Evolutionary conservation across 305 asterid genomes (phyloP), one percentile per base, ranked within the genome.

Genomic region (Fraxinus sp.): DNA sequence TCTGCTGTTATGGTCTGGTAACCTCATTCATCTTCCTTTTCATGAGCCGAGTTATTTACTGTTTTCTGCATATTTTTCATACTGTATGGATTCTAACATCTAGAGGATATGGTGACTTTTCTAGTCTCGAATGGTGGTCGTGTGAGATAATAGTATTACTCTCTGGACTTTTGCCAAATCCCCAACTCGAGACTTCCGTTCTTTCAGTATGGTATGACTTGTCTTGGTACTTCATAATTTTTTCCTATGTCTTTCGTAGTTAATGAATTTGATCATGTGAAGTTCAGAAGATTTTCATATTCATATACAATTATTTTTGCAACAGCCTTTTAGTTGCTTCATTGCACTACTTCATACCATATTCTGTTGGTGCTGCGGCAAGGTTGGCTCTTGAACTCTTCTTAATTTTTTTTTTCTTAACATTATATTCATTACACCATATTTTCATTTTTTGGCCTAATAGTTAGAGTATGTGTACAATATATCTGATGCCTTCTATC

Each of bases 1-100:
- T 91, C 94, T 1, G 84, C 92, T 70, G 62, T 84, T 32, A 93
- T 93, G 97, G 91, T 90, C 85, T 93, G 95, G 93, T 93, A 91
- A 86, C 28, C 36, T 74, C 14, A 13, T 32, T 57, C 9, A 5
- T 28, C 32, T 4, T 74, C 66, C 30, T 30, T 44, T 3, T 78
- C 44, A 36, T 68, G 18, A 7, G 9, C 55, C 30, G 1, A 5
- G 2, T 16, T 11, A n/a, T 72, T 49, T 2, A 36, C 7, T 20
- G 4, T 74, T 11, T 46, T 41, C 10, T 32, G 37, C 77, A 16
- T 18, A 9, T 7, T 7, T 11, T 44, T 8, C 3, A 30, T 2
- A 26, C 22, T 37, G 70, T 72, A 18, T 55, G 26, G 77, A 64
- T 11, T 30, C 77, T 68, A 41, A 78, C 39, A 8, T 41, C 39